Percentiles rank a stretch among this genome's conserved stretches.
Evolutionary conservation across 306 rosid species (phyloP).

Genomic region (Neltuma alba): DNA sequence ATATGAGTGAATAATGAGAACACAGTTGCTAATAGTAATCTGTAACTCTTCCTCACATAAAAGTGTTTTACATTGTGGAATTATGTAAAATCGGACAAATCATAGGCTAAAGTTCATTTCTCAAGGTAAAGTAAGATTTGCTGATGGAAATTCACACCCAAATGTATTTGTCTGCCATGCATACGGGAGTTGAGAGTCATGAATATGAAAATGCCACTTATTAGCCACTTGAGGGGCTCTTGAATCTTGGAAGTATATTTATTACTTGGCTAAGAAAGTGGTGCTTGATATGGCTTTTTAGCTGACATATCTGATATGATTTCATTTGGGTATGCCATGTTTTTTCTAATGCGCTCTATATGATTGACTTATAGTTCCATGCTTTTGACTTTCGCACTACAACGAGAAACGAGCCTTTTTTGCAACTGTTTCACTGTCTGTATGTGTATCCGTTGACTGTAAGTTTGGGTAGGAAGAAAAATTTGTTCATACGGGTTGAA

Average conservation of each 20-base stretch:
- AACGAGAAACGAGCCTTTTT: constrained; percentile 94
- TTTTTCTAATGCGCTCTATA: constrained; percentile 32
- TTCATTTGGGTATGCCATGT: constrained; percentile 32
- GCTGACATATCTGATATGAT: constrained; percentile 10
- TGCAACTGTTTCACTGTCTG: constrained; percentile 97
- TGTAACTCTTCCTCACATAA: background rate
- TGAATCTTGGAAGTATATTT: constrained; percentile 21
- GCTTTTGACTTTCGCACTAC: constrained; percentile 98
- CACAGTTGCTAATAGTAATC: constrained; percentile 13
- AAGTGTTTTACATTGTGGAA: constrained; percentile 1
- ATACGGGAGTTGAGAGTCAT: constrained; percentile 7
- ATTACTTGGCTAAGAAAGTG: constrained; percentile 30
- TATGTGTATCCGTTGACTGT: constrained; percentile 91
- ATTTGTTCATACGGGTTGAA: constrained; percentile 86
- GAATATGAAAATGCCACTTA: constrained; percentile 26
- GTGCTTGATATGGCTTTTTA: constrained; percentile 7
- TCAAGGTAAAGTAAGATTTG: constrained; percentile 1
- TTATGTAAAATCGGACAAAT: constrained; percentile 24
- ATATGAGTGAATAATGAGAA: background rate
- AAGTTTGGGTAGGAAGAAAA: constrained; percentile 96
- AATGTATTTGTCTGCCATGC: background rate
- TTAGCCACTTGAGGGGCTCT: constrained; percentile 10
- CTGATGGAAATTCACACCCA: constrained; percentile 12
- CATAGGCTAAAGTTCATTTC: background rate
- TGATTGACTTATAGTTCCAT: constrained; percentile 77